Evolutionary conservation across 179 eudicot species (phyloP).

Genomic region (Drosera spatulata): DNA sequence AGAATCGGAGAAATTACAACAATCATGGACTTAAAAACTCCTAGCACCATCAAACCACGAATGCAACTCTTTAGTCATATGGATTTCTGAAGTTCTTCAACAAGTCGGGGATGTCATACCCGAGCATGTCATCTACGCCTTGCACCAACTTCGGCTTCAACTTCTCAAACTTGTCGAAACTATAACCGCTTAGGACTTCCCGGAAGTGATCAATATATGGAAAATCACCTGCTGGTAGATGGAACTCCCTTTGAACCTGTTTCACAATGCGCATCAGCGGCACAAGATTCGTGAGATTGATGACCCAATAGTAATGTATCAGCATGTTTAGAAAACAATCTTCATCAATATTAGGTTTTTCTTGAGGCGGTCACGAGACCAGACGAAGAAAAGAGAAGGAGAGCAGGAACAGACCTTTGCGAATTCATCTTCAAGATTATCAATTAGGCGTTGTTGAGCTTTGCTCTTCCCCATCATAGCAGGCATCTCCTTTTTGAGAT

Average conservation of each 20-base stretch:
- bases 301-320: no score
- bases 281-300: no score
- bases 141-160: constrained; percentile 90
- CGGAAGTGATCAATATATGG: constrained; percentile 69
- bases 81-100: constrained; percentile 81
- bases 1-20: no score
- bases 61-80: constrained; percentile 37
- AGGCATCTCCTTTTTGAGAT: constrained; percentile 95
- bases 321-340: no score
- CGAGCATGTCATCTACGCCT: constrained; percentile 89
- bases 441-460: constrained; percentile 58
- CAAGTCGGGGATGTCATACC: constrained; percentile 81
- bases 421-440: constrained; percentile 64
- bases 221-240: constrained; percentile 85
- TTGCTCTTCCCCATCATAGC: constrained; percentile 79
- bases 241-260: constrained; percentile 76
- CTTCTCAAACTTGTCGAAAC: constrained; percentile 81
- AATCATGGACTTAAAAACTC: no score
- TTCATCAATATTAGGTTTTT: no score
- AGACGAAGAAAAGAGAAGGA: background rate
- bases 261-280: background rate
- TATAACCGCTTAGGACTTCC: constrained; percentile 52
- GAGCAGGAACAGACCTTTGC: constrained; percentile 40
- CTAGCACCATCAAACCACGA: no score
- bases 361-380: no score